A percentile compares a stretch with the other conserved stretches of the same genome.
These are phyloP conservation scores for Henckelia pumila DNA, from an alignment of 257 asterid species.

Conservation along the genomic window DNA sequence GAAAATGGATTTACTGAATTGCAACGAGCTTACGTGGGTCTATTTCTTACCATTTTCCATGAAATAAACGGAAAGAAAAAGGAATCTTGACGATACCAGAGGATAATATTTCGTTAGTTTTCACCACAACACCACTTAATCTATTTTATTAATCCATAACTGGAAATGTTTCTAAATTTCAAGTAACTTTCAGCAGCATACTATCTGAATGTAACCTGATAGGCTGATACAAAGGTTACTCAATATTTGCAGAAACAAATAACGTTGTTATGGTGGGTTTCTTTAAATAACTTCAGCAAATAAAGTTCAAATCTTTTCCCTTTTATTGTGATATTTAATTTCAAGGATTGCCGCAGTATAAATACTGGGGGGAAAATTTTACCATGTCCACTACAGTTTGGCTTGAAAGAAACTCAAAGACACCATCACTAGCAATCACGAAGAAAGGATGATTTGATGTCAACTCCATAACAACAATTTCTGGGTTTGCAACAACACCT, in stretches of 20 bases:
- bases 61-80: not conserved
- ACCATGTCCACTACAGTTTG: conserved; percentile 96
- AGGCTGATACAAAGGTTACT: not conserved
- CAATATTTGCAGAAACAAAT: not conserved
- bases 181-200: not conserved
- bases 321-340: conserved; percentile 5
- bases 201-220: not conserved
- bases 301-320: not conserved
- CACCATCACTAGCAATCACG: conserved; percentile 93
- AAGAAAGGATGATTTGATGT: conserved; percentile 73
- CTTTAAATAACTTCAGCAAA: not conserved
- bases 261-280: not conserved
- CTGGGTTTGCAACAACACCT: conserved; percentile 93
- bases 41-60: not conserved
- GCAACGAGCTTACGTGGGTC: not conserved
- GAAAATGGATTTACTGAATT: not conserved
- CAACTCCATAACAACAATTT: conserved; percentile 82
- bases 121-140: not conserved
- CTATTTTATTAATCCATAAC: not conserved
- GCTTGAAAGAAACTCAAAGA: conserved; percentile 94
- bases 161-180: not conserved
- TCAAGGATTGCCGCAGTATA: conserved; percentile 1
- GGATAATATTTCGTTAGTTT: not conserved
- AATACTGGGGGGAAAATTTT: conserved; percentile 23
- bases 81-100: not conserved